Percentiles rank a stretch among this genome's conserved stretches.
phyloP scores from a whole-genome alignment of 1,284 basidiomycete species.

The Microbotryum scabiosae region DNA sequence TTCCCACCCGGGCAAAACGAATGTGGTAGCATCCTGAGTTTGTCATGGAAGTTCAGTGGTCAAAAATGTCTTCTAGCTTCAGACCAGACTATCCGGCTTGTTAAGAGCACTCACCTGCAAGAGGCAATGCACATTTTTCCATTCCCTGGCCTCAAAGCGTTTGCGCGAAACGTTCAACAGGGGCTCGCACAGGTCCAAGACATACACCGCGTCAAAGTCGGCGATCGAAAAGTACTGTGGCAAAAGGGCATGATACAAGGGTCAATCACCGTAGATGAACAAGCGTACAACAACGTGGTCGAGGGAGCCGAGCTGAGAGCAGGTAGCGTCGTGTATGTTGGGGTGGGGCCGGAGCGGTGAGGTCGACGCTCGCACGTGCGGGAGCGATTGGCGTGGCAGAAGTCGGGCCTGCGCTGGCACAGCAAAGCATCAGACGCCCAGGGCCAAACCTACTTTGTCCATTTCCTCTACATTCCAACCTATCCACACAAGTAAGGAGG shows the following conservation, averaged over 20 bases:
- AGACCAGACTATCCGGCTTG: too few relatives aligned
- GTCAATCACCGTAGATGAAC: too few relatives aligned
- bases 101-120: conserved; percentile 45
- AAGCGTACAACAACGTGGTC: too few relatives aligned
- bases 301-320: too few relatives aligned
- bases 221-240: conserved; percentile 51
- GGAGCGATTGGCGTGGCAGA: background rate
- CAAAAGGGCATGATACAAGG: background rate
- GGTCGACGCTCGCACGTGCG: background rate
- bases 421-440: too few relatives aligned
- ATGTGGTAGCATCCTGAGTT: conserved; percentile 54
- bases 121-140: conserved; percentile 64
- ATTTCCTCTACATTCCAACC: conserved; percentile 76
- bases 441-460: conserved; percentile 45
- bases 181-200: conserved; percentile 40
- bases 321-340: too few relatives aligned
- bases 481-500: conserved; percentile 19
- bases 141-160: conserved; percentile 60
- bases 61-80: too few relatives aligned
- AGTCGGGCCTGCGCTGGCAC: too few relatives aligned
- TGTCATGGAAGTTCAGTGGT: too few relatives aligned
- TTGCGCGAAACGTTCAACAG: conserved; percentile 58
- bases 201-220: conserved; percentile 60
- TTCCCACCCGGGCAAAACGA: conserved; percentile 52
- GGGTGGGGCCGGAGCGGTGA: background rate